Conservation (phyloP, 108 stramenopile species). For the Cyclotella sp. region DNA sequence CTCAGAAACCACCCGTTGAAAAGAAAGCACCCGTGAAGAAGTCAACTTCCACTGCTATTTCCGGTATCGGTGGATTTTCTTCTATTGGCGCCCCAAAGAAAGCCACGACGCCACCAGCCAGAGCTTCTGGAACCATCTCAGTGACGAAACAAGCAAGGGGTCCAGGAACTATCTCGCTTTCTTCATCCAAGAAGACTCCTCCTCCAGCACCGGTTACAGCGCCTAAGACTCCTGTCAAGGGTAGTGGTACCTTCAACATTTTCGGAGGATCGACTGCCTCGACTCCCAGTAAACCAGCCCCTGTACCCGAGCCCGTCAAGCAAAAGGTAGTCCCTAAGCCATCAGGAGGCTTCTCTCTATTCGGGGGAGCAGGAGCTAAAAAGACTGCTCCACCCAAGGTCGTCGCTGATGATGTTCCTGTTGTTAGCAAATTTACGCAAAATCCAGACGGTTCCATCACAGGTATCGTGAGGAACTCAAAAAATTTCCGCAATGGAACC, state of each 20-base stretch:
- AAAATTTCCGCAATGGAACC: conserved; percentile 73
- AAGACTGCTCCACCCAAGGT: conserved; percentile 31
- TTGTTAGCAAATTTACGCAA: conserved; percentile 76
- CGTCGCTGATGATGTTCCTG: conserved; percentile 64
- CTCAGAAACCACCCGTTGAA: conserved; percentile 35
- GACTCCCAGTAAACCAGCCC: conserved; percentile 36
- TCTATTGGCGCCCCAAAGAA: conserved; percentile 18
- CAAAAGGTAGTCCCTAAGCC: conserved; percentile 18
- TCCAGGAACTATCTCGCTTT: conserved; percentile 42
- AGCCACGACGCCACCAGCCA: conserved; percentile 7
- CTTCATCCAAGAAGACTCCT: conserved; percentile 19
- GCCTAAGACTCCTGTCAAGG: conserved; percentile 33
- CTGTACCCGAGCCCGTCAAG: conserved; percentile 37
- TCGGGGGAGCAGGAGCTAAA: conserved; percentile 30
- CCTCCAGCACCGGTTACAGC: conserved; percentile 24
- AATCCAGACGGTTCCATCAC: conserved; percentile 84
- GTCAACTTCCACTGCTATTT: conserved; percentile 12
- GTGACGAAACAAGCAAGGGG: conserved; percentile 21
- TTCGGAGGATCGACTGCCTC: conserved; percentile 34
- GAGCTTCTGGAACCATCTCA: conserved; percentile 14
- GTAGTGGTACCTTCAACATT: conserved; percentile 35
- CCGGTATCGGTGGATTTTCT: conserved; percentile 21
- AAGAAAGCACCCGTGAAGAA: conserved; percentile 33
- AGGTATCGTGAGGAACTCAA: conserved; percentile 76
- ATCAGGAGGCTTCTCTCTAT: conserved; percentile 15